Conservation (phyloP, 805 yeast species). For the Citeromyces nyonsensis region DNA sequence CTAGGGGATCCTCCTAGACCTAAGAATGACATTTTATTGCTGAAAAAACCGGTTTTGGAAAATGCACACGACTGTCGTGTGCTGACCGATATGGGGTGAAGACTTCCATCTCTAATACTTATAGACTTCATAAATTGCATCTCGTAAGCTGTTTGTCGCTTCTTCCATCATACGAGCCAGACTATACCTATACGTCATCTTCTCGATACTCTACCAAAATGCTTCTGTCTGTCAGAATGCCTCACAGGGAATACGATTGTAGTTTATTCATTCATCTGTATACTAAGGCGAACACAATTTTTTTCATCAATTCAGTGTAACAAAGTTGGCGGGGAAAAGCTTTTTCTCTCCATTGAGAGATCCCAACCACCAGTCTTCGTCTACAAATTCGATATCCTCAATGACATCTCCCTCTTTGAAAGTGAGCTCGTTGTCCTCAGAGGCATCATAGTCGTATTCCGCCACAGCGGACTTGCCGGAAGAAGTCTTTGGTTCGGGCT, state of each 20-base stretch:
- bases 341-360: conserved; percentile 64
- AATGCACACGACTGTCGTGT: too few species aligned
- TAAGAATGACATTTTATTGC: conserved; percentile 40
- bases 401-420: conserved; percentile 78
- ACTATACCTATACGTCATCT: too few species aligned
- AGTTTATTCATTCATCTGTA: background rate
- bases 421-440: conserved; percentile 81
- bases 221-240: too few species aligned
- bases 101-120: too few species aligned
- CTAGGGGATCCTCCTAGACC: conserved; percentile 68
- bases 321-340: conserved; percentile 87
- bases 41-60: too few species aligned
- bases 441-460: conserved; percentile 72
- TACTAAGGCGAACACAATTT: background rate
- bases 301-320: conserved; percentile 14
- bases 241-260: too few species aligned
- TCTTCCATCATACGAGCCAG: too few species aligned
- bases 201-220: too few species aligned
- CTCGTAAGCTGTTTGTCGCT: too few species aligned
- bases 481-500: conserved; percentile 8
- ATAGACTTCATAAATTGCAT: too few species aligned
- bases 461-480: conserved; percentile 39
- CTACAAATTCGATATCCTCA: conserved; percentile 72
- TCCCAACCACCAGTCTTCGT: conserved; percentile 98
- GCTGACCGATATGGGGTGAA: too few species aligned